Percentiles rank a stretch among this genome's conserved stretches.
Conservation (phyloP, 2,329 filamentous ascomycete species). For the Allantophomopsis cytisporea region DNA sequence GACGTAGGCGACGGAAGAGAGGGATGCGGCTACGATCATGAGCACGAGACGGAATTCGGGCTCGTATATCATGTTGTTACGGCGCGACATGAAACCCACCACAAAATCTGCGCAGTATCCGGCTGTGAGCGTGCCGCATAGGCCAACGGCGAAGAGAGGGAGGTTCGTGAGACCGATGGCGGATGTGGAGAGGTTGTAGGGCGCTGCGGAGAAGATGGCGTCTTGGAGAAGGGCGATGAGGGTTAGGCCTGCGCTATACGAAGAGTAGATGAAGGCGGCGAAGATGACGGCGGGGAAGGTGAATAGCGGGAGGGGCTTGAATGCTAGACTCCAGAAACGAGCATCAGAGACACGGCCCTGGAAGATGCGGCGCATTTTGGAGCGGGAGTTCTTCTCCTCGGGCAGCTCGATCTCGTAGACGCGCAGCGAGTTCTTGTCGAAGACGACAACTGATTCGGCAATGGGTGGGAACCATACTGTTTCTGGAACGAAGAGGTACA, state of each 20-base stretch:
- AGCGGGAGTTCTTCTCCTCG: conserved; percentile 9
- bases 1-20: conserved; percentile 21
- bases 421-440: conserved; percentile 12
- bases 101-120: conserved; percentile 26
- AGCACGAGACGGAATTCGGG: conserved; percentile 23
- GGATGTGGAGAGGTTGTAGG: conserved; percentile 21
- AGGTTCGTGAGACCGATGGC: conserved; percentile 33
- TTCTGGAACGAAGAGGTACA: conserved; percentile 30
- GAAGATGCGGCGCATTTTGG: background rate
- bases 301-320: conserved; percentile 16
- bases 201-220: conserved; percentile 17
- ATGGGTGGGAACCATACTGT: conserved; percentile 19
- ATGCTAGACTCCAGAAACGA: conserved; percentile 14
- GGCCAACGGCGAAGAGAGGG: conserved; percentile 30
- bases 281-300: conserved; percentile 21
- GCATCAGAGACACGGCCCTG: conserved; percentile 22
- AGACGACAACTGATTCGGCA: conserved; percentile 8
- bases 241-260: conserved; percentile 23
- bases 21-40: conserved; percentile 13
- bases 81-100: conserved; percentile 16
- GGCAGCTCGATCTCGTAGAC: conserved; percentile 12
- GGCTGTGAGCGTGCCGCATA: conserved; percentile 30
- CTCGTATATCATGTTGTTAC: conserved; percentile 8
- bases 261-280: conserved; percentile 24
- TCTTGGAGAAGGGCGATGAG: conserved; percentile 32